Conservation (phyloP, 768 basidiomycete species). For the Suillus clintonianus region DNA sequence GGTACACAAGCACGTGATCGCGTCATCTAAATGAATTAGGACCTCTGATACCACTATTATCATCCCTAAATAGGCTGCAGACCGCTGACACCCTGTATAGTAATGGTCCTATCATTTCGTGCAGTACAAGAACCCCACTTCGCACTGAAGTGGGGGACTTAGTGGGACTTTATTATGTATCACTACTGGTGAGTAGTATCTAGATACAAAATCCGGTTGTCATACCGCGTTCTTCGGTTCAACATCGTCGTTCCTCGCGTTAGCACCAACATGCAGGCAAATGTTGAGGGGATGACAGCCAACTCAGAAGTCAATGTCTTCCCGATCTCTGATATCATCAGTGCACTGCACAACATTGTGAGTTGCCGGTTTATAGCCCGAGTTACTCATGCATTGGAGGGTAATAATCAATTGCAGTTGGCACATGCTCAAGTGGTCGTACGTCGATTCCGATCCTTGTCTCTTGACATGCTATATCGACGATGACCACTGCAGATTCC, state of each 20-base stretch:
- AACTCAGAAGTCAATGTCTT: not conserved
- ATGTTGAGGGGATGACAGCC: not conserved
- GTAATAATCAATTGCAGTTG: not conserved
- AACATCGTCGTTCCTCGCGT: not conserved
- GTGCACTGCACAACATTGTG: not conserved
- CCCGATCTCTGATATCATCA: not conserved
- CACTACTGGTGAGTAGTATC: no score
- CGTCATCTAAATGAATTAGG: not conserved
- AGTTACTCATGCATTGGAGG: not conserved
- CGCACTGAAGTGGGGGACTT: no score
- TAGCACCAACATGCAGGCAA: not conserved
- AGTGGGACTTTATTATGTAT: no score
- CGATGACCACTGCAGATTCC: not conserved
- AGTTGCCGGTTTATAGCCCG: not conserved
- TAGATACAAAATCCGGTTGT: no score
- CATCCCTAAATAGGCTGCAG: no score
- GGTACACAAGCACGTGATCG: slow-evolving; percentile 27
- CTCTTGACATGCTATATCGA: not conserved
- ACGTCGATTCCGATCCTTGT: not conserved
- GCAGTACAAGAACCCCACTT: no score
- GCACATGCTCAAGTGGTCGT: not conserved
- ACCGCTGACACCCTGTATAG: slow-evolving; percentile 1
- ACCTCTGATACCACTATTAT: no score
- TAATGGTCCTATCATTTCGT: no score
- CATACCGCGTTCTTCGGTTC: no score